Percentiles rank a stretch among this genome's conserved stretches.
Evolutionary conservation across 2,329 filamentous ascomycete genomes (phyloP).

Genomic region (Diaporthe citriasiana): DNA sequence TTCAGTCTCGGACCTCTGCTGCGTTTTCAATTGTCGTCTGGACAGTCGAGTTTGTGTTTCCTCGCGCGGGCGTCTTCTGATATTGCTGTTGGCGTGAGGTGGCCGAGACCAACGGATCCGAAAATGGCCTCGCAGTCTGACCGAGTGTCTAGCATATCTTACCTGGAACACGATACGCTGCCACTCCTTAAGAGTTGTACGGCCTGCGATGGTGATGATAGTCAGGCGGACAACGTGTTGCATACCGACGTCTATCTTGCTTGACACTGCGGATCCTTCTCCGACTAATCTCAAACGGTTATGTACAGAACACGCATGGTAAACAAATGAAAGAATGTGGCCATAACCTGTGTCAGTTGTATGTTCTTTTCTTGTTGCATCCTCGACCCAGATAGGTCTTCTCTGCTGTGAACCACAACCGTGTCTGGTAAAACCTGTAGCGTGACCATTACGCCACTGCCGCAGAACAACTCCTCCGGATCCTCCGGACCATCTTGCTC

Average conservation of each 20-base stretch:
- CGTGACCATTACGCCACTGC: background rate
- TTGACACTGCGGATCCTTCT: background rate
- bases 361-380: slow-evolving; percentile 6
- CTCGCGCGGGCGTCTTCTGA: background rate
- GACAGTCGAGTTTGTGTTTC: background rate
- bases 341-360: slow-evolving; percentile 21
- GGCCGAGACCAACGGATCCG: background rate
- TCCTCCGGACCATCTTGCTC: background rate
- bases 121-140: background rate
- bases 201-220: background rate
- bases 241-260: background rate
- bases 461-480: background rate
- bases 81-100: background rate
- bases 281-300: background rate
- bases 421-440: background rate
- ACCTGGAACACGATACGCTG: background rate
- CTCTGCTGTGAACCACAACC: background rate
- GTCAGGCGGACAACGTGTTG: background rate
- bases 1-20: background rate
- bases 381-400: slow-evolving; percentile 11
- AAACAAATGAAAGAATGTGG: slow-evolving; percentile 27
- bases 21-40: background rate
- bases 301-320: slow-evolving; percentile 32
- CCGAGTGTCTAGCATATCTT: background rate
- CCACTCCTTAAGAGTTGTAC: background rate